A percentile compares a stretch with the other conserved stretches of the same genome.
These are phyloP conservation scores for Berkeleyomyces basicola DNA, from an alignment of 2,329 filamentous ascomycete genomes.

Conservation along the genomic window DNA sequence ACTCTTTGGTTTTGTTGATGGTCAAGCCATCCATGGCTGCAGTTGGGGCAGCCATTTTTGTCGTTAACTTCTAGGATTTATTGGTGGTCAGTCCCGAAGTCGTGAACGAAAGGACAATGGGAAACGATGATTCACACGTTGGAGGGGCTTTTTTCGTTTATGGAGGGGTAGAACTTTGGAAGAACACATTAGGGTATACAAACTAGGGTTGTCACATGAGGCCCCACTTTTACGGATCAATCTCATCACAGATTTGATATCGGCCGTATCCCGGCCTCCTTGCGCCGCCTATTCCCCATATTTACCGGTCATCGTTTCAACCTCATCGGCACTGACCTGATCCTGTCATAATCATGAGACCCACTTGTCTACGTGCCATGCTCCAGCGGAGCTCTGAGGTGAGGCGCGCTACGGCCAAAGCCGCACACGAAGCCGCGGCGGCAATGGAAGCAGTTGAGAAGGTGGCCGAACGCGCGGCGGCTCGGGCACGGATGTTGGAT, in stretches of 20 bases:
- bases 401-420: constrained; percentile 17
- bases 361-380: background rate
- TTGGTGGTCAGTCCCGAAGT: background rate
- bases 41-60: constrained; percentile 12
- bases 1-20: constrained; percentile 43
- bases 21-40: constrained; percentile 35
- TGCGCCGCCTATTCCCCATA: background rate
- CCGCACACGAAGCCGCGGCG: background rate
- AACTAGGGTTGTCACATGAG: background rate
- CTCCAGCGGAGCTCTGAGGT: constrained; percentile 7
- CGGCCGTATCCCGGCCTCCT: background rate
- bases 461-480: constrained; percentile 3
- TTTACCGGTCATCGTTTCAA: background rate
- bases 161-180: constrained; percentile 4
- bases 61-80: background rate
- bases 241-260: background rate
- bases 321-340: background rate
- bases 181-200: background rate
- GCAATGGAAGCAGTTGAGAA: constrained; percentile 4
- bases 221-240: background rate
- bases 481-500: constrained; percentile 2
- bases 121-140: background rate
- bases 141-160: constrained; percentile 4
- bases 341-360: background rate
- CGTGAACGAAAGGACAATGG: background rate